These are phyloP conservation scores for Punica granatum DNA, from an alignment of 345 rosid genomes.

Conservation along the genomic window DNA sequence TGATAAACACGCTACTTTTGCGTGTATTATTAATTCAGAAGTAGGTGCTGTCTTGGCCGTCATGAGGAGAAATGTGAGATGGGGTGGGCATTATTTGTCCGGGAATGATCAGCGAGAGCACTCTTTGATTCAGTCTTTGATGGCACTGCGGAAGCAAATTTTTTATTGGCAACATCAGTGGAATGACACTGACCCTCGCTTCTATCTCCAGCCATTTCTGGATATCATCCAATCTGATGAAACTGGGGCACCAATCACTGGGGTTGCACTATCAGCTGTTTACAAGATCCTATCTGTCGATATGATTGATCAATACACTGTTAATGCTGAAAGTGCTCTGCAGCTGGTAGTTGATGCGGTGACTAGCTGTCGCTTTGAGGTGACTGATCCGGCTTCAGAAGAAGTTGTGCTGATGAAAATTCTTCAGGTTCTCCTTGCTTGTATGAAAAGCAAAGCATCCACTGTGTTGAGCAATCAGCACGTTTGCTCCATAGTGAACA, in stretches of 20 bases:
- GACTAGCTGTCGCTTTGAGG: conserved; percentile 97
- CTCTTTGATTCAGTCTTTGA: conserved; percentile 79
- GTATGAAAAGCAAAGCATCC: conserved; percentile 90
- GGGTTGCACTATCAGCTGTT: conserved; percentile 84
- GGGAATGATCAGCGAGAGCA: conserved; percentile 95
- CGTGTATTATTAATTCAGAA: conserved; percentile 85
- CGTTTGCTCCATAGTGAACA: conserved; percentile 88
- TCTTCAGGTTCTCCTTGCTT: conserved; percentile 92
- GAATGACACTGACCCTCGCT: conserved; percentile 68
- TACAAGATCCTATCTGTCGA: conserved; percentile 77
- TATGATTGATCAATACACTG: conserved; percentile 66
- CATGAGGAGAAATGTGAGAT: conserved; percentile 96
- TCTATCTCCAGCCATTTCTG: conserved; percentile 83
- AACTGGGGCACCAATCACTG: conserved; percentile 91
- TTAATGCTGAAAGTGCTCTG: conserved; percentile 83
- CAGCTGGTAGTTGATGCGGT: conserved; percentile 93
- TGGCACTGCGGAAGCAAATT: conserved; percentile 71
- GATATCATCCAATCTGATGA: conserved; percentile 89
- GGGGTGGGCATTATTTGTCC: conserved; percentile 91
- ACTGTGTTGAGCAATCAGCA: conserved; percentile 88
- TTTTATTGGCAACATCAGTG: conserved; percentile 89
- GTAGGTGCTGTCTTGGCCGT: conserved; percentile 90
- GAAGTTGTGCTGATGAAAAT: conserved; percentile 98
- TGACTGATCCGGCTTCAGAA: conserved; percentile 95
- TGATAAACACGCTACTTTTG: conserved; percentile 43